Percentiles rank a stretch among this genome's conserved stretches.
Evolutionary conservation across 306 rosid species (phyloP).

Genomic region (Prunus fruticosa): DNA sequence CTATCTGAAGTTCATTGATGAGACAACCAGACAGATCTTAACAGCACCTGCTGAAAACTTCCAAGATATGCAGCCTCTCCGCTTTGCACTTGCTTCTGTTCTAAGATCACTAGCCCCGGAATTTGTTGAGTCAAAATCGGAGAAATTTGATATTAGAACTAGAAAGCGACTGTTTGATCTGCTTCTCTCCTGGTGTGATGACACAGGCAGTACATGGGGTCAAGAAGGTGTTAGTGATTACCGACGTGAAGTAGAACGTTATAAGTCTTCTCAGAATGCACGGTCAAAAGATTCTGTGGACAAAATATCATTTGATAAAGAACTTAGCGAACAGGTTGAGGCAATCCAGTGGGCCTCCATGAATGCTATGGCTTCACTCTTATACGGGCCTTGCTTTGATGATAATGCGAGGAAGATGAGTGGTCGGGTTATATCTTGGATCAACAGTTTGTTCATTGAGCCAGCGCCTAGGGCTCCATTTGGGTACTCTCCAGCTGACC

Average conservation of each 20-base stretch:
- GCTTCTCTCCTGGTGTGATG: slow-evolving; percentile 96
- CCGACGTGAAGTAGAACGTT: slow-evolving; percentile 96
- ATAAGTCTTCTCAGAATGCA: slow-evolving; percentile 95
- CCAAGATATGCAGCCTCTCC: slow-evolving; percentile 93
- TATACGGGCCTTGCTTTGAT: slow-evolving; percentile 98
- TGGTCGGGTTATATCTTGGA: slow-evolving; percentile 96
- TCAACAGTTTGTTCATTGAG: slow-evolving; percentile 90
- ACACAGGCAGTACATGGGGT: slow-evolving; percentile 72
- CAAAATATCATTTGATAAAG: slow-evolving; percentile 94
- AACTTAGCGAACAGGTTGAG: slow-evolving; percentile 90
- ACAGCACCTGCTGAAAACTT: slow-evolving; percentile 75
- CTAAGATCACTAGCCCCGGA: slow-evolving; percentile 95
- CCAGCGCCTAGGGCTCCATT: slow-evolving; percentile 94
- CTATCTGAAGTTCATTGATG: slow-evolving; percentile 90
- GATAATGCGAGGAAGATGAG: slow-evolving; percentile 99
- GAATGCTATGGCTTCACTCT: slow-evolving; percentile 97
- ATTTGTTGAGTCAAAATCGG: slow-evolving; percentile 94
- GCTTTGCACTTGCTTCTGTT: slow-evolving; percentile 95
- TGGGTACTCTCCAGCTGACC: slow-evolving; percentile 98
- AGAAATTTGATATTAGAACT: slow-evolving; percentile 86
- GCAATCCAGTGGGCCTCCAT: slow-evolving; percentile 99
- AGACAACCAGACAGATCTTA: slow-evolving; percentile 63
- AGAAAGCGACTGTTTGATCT: slow-evolving; percentile 92
- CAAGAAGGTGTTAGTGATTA: slow-evolving; percentile 88
- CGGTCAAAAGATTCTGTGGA: slow-evolving; percentile 97